Percentiles rank a stretch among this genome's conserved stretches.
Evolutionary conservation across 768 basidiomycete genomes (phyloP).

Genomic region (Pholiota molesta): DNA sequence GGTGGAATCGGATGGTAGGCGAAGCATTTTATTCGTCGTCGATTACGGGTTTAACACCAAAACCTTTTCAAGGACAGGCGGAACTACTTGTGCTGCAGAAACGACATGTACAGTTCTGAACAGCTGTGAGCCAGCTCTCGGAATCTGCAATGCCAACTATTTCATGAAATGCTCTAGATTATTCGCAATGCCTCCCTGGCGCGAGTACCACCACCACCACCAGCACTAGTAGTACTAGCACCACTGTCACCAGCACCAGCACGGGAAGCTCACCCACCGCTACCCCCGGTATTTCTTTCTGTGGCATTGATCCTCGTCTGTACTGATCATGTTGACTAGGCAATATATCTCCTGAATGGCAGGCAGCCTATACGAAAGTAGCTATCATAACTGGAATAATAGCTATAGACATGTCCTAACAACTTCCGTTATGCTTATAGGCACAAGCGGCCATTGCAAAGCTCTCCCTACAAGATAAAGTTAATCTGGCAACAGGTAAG

Average conservation of each 20-base stretch:
- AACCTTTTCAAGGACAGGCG: conserved; percentile 41
- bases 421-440: conserved; percentile 28
- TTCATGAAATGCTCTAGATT: conserved; percentile 32
- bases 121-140: conserved; percentile 35
- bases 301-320: no score
- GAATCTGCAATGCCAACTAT: not conserved
- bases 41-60: not conserved
- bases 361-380: conserved; percentile 56
- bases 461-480: conserved; percentile 58
- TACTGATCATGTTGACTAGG: conserved; percentile 22
- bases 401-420: not conserved
- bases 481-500: conserved; percentile 61
- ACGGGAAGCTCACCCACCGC: conserved; percentile 25
- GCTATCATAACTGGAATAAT: not conserved
- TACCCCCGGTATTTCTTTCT: conserved; percentile 20
- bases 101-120: conserved; percentile 47
- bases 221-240: conserved; percentile 20
- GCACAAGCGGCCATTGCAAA: conserved; percentile 51
- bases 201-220: conserved; percentile 27
- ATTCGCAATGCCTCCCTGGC: conserved; percentile 54
- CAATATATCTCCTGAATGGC: conserved; percentile 54
- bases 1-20: conserved; percentile 54
- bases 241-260: conserved; percentile 24
- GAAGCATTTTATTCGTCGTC: not conserved
- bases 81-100: conserved; percentile 49